phyloP scores from a whole-genome alignment of 805 yeast genomes.

The Teunomyces kruisii region DNA sequence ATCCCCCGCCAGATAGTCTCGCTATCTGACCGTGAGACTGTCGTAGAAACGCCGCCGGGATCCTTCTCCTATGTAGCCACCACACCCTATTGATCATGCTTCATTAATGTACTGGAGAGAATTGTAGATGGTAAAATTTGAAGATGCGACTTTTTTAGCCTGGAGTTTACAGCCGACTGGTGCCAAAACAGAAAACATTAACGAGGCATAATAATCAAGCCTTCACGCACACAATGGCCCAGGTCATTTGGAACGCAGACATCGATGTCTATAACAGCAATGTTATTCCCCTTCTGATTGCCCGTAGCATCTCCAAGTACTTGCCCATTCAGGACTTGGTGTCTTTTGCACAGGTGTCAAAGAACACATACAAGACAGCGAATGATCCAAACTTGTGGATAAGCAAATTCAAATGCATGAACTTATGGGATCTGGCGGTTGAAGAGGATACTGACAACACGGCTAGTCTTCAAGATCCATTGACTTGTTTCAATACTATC shows the following conservation, averaged over 20 bases:
- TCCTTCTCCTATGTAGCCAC: neutral
- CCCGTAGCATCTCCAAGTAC: slow-evolving; percentile 32
- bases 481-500: slow-evolving; percentile 33
- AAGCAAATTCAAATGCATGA: slow-evolving; percentile 32
- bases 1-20: neutral
- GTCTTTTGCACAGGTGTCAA: slow-evolving; percentile 36
- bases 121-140: neutral
- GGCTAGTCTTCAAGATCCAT: slow-evolving; percentile 22
- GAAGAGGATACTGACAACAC: slow-evolving; percentile 6
- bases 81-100: slow-evolving; percentile 3
- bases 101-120: slow-evolving; percentile 1
- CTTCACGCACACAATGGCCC: slow-evolving; percentile 31
- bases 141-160: slow-evolving; percentile 2
- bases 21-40: neutral
- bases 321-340: slow-evolving; percentile 40
- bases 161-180: neutral
- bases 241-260: slow-evolving; percentile 47
- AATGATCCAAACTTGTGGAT: slow-evolving; percentile 43
- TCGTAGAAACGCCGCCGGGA: neutral
- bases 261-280: slow-evolving; percentile 41
- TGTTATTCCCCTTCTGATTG: slow-evolving; percentile 39
- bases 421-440: slow-evolving; percentile 34
- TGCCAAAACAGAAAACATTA: neutral
- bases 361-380: slow-evolving; percentile 36
- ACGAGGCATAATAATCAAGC: neutral